Evolutionary conservation across 805 yeast genomes (phyloP).

Genomic region (Candida lessepsii): DNA sequence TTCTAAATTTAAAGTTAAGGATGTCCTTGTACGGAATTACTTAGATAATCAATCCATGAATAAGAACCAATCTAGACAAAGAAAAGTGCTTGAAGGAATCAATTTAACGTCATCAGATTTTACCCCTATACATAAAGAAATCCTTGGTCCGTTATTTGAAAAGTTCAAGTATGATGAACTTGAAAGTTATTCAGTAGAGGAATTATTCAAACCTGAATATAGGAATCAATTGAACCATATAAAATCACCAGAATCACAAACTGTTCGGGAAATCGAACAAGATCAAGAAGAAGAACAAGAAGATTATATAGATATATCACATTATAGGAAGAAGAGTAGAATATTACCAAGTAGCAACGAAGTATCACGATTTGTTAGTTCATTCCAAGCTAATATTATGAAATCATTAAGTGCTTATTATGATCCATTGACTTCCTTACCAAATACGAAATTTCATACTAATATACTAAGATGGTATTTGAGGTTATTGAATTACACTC

Average conservation of each 20-base stretch:
- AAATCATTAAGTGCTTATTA: slow-evolving; percentile 27
- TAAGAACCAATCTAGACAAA: neutral
- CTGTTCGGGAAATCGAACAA: too few relatives aligned
- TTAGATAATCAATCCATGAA: neutral
- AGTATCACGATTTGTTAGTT: slow-evolving; percentile 11
- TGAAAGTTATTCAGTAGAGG: slow-evolving; percentile 14
- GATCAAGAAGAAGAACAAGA: slow-evolving; percentile 1
- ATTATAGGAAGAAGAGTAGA: slow-evolving; percentile 14
- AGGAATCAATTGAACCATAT: slow-evolving; percentile 5
- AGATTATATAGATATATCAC: neutral
- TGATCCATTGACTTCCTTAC: slow-evolving; percentile 17
- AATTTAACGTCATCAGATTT: slow-evolving; percentile 18
- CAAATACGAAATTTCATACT: slow-evolving; percentile 2
- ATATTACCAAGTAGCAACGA: slow-evolving; percentile 14
- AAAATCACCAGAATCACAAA: too few relatives aligned
- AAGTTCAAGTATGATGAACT: slow-evolving; percentile 15
- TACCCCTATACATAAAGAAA: slow-evolving; percentile 20
- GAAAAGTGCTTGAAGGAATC: neutral
- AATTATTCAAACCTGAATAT: slow-evolving; percentile 15
- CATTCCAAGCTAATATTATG: slow-evolving; percentile 21
- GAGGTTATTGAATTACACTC: slow-evolving; percentile 26
- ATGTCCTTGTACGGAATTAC: slow-evolving; percentile 2
- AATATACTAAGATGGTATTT: slow-evolving; percentile 31
- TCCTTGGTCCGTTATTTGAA: slow-evolving; percentile 22
- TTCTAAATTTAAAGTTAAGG: neutral